Percentiles rank a stretch among this genome's conserved stretches.
phyloP scores from a whole-genome alignment of 2,329 filamentous ascomycete genomes.

The Colletotrichum tropicicola region DNA sequence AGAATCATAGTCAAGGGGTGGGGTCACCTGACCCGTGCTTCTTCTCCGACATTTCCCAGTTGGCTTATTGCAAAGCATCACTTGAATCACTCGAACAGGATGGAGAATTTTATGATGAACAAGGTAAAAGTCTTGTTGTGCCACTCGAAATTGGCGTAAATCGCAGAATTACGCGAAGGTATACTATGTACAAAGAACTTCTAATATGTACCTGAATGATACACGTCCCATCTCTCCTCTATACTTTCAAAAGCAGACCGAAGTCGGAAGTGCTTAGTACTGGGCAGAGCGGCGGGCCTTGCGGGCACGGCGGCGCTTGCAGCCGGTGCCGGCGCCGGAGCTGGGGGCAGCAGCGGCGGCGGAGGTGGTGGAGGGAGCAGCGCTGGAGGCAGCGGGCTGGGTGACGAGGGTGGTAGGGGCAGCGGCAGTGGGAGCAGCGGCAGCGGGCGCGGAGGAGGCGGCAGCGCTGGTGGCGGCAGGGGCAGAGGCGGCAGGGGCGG shows the following conservation, averaged over 20 bases:
- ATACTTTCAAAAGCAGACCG: not conserved
- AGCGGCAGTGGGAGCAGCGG: not conserved
- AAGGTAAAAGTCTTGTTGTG: conserved; percentile 12
- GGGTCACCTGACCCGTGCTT: too few species aligned
- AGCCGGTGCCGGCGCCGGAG: not conserved
- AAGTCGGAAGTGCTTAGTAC: conserved; percentile 3
- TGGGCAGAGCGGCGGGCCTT: conserved; percentile 30
- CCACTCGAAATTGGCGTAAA: conserved; percentile 21
- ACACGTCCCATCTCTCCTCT: conserved; percentile 1
- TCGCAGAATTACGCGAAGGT: conserved; percentile 21
- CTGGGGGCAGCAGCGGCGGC: conserved; percentile 3
- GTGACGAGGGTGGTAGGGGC: conserved; percentile 8
- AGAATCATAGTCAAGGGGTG: too few species aligned
- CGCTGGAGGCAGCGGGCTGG: not conserved
- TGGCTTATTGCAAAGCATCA: too few species aligned
- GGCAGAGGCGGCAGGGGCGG: not conserved
- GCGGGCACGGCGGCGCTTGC: conserved; percentile 29
- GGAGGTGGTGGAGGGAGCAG: conserved; percentile 2
- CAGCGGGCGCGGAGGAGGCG: not conserved
- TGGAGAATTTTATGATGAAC: not conserved
- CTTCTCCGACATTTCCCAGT: too few species aligned
- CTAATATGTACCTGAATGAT: conserved; percentile 23
- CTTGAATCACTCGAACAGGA: too few species aligned
- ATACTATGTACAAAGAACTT: conserved; percentile 27
- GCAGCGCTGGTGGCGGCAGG: not conserved